Evolutionary conservation across 2,329 filamentous ascomycete species (phyloP).

Genomic region (Geosmithia putterillii): DNA sequence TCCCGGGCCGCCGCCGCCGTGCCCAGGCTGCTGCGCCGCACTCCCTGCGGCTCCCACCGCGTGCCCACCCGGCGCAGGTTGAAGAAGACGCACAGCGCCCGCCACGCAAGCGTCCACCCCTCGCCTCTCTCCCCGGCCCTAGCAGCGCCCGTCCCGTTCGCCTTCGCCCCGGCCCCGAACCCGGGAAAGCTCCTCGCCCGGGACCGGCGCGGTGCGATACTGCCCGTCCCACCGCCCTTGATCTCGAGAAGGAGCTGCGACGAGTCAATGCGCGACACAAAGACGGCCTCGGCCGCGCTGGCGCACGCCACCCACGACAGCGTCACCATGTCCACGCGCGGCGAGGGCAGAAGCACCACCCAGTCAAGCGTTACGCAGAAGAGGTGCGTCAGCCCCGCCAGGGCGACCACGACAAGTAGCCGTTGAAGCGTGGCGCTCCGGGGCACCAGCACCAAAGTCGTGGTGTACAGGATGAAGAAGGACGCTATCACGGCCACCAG

Average conservation of each 20-base stretch:
- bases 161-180: too few species aligned
- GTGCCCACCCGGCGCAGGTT: constrained; percentile 4
- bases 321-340: background rate
- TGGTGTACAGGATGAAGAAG: background rate
- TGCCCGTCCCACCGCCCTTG: background rate
- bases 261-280: background rate
- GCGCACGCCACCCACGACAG: background rate
- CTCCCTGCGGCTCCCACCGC: constrained; percentile 1
- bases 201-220: too few species aligned
- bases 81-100: constrained; percentile 3
- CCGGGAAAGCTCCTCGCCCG: too few species aligned
- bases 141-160: too few species aligned
- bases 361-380: background rate
- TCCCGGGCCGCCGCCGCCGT: background rate
- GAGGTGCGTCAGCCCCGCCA: background rate
- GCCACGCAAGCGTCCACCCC: background rate
- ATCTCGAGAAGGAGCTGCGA: background rate
- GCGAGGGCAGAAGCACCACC: background rate
- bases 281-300: background rate
- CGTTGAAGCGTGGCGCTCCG: background rate
- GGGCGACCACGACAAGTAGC: background rate
- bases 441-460: background rate
- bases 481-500: background rate
- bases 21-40: constrained; percentile 1
- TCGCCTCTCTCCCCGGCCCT: background rate